Conservation (phyloP, 176 grass and related monocot species). For the Oryza meridionalis region DNA sequence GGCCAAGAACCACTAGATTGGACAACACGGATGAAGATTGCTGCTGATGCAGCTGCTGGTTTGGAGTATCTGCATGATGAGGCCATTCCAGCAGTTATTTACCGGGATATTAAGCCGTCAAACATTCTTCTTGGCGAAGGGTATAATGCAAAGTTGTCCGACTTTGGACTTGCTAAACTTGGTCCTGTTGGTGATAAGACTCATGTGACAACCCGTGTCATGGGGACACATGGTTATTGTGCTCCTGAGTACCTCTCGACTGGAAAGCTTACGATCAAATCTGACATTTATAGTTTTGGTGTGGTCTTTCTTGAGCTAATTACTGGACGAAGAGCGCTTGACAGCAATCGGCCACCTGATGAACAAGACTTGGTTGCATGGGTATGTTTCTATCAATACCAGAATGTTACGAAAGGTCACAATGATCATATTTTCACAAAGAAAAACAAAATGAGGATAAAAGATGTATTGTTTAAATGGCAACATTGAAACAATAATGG, state of each 20-base stretch:
- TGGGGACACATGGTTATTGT: conserved; percentile 87
- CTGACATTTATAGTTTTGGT: conserved; percentile 88
- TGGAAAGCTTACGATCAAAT: conserved; percentile 74
- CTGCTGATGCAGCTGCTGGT: conserved; percentile 71
- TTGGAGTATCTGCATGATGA: conserved; percentile 78
- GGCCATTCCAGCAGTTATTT: conserved; percentile 72
- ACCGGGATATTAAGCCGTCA: conserved; percentile 80
- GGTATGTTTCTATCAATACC: conserved; percentile 56
- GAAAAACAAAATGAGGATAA: conserved; percentile 1
- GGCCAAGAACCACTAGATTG: conserved; percentile 67
- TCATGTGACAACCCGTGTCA: conserved; percentile 84
- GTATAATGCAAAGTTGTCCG: conserved; percentile 72
- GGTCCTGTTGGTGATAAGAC: conserved; percentile 80
- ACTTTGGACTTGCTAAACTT: conserved; percentile 86
- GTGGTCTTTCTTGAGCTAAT: conserved; percentile 79
- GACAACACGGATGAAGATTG: conserved; percentile 83
- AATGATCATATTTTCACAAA: conserved; percentile 25
- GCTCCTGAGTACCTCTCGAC: conserved; percentile 80
- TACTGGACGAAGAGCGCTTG: conserved; percentile 73
- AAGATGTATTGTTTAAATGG: not conserved
- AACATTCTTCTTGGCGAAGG: conserved; percentile 81
- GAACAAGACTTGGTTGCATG: conserved; percentile 72
- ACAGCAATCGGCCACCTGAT: conserved; percentile 52
- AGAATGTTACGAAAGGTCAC: conserved; percentile 29
- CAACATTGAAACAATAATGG: not conserved